Conservation (phyloP, 306 rosid species). For the Fragaria iinumae region DNA sequence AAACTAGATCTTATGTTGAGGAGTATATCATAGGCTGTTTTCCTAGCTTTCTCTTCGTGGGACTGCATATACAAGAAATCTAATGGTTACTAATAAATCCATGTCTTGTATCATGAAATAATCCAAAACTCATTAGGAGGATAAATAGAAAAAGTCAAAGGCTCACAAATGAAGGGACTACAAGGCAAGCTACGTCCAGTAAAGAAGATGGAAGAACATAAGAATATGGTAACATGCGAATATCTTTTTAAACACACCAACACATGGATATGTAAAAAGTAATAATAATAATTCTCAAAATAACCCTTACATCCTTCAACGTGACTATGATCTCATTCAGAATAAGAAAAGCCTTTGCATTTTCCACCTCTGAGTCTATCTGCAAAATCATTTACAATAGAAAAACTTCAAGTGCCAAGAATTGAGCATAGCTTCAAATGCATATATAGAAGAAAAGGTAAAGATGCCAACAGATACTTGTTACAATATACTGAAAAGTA, state of each 20-base stretch:
- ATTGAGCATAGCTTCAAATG: background rate
- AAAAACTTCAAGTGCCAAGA: slow-evolving; percentile 3
- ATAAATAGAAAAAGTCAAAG: background rate
- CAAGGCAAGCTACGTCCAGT: background rate
- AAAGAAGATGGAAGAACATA: slow-evolving; percentile 2
- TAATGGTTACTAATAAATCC: background rate
- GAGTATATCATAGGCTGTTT: slow-evolving; percentile 75
- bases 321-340: slow-evolving; percentile 83
- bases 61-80: slow-evolving; percentile 47
- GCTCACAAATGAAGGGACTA: background rate
- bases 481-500: background rate
- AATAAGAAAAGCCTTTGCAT: slow-evolving; percentile 73
- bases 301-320: slow-evolving; percentile 70
- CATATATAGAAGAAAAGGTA: slow-evolving; percentile 2
- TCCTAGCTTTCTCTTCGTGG: slow-evolving; percentile 66
- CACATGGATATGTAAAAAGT: background rate
- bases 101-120: slow-evolving; percentile 14
- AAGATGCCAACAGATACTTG: background rate
- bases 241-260: background rate
- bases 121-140: background rate
- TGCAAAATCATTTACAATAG: slow-evolving; percentile 39
- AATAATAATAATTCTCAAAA: slow-evolving; percentile 3
- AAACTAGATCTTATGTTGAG: slow-evolving; percentile 62
- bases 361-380: slow-evolving; percentile 64
- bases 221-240: background rate